Conservation (phyloP, 805 yeast species). For the Kluyveromyces aestuarii region DNA sequence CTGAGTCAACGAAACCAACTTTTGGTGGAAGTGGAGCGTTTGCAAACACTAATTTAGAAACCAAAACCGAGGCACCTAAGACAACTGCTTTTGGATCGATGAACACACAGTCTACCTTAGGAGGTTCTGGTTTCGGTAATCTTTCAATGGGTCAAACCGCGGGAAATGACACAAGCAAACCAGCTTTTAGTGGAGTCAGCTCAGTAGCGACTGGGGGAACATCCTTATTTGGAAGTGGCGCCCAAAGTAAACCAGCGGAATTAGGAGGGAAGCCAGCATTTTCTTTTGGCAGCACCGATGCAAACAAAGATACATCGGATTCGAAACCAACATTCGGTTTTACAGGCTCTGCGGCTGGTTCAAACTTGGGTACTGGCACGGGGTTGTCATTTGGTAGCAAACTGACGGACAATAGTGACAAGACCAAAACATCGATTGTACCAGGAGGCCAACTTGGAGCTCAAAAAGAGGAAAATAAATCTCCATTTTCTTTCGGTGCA, state of each 20-base stretch:
- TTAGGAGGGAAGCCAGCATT: slow-evolving; percentile 7
- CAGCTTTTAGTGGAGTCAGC: slow-evolving; percentile 3
- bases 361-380: neutral
- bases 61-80: neutral
- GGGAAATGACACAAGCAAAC: neutral
- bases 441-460: slow-evolving; percentile 1
- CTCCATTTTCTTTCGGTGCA: slow-evolving; percentile 9
- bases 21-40: slow-evolving; percentile 3
- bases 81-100: neutral
- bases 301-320: slow-evolving; percentile 1
- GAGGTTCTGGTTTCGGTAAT: neutral
- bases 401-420: neutral
- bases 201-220: neutral
- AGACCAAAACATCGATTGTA: neutral
- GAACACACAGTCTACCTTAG: neutral
- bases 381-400: slow-evolving; percentile 7
- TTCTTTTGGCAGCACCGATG: slow-evolving; percentile 6
- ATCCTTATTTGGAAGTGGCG: neutral
- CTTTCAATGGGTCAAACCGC: neutral
- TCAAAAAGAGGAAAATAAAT: slow-evolving; percentile 6
- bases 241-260: slow-evolving; percentile 4
- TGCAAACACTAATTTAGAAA: neutral
- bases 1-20: neutral
- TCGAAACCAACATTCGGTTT: too few relatives aligned
- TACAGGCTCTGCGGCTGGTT: too few relatives aligned